phyloP scores from a whole-genome alignment of 768 basidiomycete genomes.

The Macrolepiota fuliginosa region DNA sequence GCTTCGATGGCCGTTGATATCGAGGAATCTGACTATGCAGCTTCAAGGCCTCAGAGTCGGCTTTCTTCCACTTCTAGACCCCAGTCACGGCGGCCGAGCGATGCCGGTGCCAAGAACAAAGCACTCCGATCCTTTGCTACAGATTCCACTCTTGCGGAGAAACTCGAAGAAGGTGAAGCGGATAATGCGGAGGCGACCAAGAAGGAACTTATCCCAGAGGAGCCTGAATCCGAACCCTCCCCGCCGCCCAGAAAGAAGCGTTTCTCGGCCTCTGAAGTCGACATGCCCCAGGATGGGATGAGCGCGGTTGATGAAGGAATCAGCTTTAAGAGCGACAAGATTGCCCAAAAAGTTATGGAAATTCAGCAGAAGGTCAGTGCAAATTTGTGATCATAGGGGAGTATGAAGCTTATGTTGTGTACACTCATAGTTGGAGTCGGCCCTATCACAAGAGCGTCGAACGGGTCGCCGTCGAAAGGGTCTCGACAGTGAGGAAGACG shows the following conservation, averaged over 20 bases:
- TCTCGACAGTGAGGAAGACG: constrained; percentile 53
- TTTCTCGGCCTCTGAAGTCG: constrained; percentile 71
- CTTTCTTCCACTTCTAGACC: constrained; percentile 55
- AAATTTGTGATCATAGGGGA: not conserved
- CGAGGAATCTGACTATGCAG: constrained; percentile 73
- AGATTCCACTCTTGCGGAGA: constrained; percentile 77
- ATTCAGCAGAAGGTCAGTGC: constrained; percentile 84
- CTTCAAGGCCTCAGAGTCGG: constrained; percentile 67
- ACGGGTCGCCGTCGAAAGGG: constrained; percentile 22
- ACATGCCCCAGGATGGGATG: constrained; percentile 73
- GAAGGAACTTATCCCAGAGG: constrained; percentile 28
- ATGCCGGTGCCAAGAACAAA: constrained; percentile 45
- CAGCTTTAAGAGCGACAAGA: constrained; percentile 80
- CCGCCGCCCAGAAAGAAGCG: constrained; percentile 61
- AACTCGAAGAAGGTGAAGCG: constrained; percentile 40
- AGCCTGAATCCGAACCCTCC: constrained; percentile 49
- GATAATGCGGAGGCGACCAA: constrained; percentile 23
- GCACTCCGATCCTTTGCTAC: constrained; percentile 72
- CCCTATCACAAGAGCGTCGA: constrained; percentile 58
- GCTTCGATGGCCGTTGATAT: constrained; percentile 82
- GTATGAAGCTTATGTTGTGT: constrained; percentile 12
- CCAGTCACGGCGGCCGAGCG: constrained; percentile 60
- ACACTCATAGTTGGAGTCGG: constrained; percentile 62
- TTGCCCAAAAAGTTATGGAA: constrained; percentile 82
- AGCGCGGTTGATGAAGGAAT: constrained; percentile 85